Base-by-base conservation (phyloP, 495 filamentous ascomycete genomes). In the Penicillium maclennaniae region DNA sequence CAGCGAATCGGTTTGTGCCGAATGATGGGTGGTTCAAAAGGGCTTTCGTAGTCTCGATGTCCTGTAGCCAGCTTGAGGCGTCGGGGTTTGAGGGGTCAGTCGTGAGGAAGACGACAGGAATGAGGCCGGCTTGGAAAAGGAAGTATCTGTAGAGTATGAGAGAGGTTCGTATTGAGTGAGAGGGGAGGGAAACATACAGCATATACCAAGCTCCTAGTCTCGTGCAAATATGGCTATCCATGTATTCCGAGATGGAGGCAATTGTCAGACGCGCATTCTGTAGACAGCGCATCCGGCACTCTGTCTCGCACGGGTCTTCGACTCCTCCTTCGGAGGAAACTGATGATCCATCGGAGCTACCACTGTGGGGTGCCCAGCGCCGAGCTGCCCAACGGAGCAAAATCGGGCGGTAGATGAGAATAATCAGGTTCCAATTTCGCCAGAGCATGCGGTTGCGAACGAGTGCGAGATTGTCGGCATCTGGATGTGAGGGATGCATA, bases 121-220 rank as follows among this genome's bases (percentile, higher is more conserved):
- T 79, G 0, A 81, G 52, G 12, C 66, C 74, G 16, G 78, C 77
- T 65, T 81, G 78, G 64, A 81, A 81, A 17, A 81, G 72, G 58
- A 80, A 81, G 54, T 81, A 79, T 7, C 72, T 75, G 45, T 42
- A 25, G 25, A 17, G 15, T 12, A 31, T 19, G 20, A 12, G 21
- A 7, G n/a, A 25, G 17, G 16, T n/a, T 43, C 23, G 42, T 1
- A 43, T 28, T 23, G 12, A 27, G 3, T 43, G 17, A 16, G 34
- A 6, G 16, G 26, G 16, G 26, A 20, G 4, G 36, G 20, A 19
- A 31, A 67, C 75, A 44, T 70, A 77, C 71, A 79, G 70, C 63
- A 76, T 73, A 46, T 80, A 79, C 77, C 77, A 80, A 21, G 72
- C 74, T 9, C 71, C 73, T 7, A 79, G 51, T 45, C 74, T 68